Base-by-base conservation (phyloP, 441 rosid species). In the Jatropha podagrica region DNA sequence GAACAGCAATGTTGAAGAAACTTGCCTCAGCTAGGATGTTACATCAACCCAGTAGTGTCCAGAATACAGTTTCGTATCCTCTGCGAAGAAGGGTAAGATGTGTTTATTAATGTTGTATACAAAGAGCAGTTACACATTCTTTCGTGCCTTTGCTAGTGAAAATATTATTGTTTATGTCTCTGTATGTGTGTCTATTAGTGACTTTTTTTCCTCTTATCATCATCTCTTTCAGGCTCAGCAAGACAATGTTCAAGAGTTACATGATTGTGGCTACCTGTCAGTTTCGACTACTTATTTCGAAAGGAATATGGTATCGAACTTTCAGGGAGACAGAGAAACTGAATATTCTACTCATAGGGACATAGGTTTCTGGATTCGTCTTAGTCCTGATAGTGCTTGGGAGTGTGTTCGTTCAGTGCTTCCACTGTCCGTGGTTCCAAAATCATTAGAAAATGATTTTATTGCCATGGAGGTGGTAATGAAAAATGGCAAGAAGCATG, bases 401-500 rank as follows among this genome's bases (percentile, higher is more conserved):
- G 91, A 92, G 84, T 87, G 98, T 81, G 77, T 97, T 68, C 92
- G 98, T 23, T 92, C 99, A 18, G 79, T 93, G 81, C 97, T 97
- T 86, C 96, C 99, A 0, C 76, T 93, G 75, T 88, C 97, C 55
- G 89, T 93, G 48, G 90, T 88, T 71, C 99, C 99, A 42, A 95
- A 87, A 79, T 82, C 81, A 72, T 81, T 92, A 38, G 81, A 87
- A 63, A 83, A 85, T 70, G 91, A 94, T 76, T 92, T 83, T 78
- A 72, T 93, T 80, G 99, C 98, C 62, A 85, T 97, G 89, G 99
- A 95, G 84, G 93, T 92, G 81, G 77, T 86, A 71, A 84, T 94
- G 91, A 92, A 89, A 87, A 89, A 93, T 85, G 98, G 99, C 75
- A 93, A 91, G 95, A 95, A 93, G 84, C 98, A 95, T 77, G 97